Conservation (phyloP, 768 basidiomycete species). For the Boletus insuetus region DNA sequence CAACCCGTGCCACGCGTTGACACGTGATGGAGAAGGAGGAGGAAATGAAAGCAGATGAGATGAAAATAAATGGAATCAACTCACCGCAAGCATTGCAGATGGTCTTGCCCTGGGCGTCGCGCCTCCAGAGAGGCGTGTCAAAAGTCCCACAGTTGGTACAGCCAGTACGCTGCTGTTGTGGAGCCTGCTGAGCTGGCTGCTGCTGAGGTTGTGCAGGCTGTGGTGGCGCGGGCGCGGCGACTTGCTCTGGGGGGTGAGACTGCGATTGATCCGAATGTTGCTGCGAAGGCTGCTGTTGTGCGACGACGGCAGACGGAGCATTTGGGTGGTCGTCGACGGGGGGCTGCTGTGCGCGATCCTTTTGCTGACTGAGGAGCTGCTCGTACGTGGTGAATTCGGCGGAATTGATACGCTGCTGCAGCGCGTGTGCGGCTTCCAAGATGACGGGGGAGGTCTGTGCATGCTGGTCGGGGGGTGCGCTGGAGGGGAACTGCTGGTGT, state of each 20-base stretch:
- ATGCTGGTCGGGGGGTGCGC: slow-evolving; percentile 32
- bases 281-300: slow-evolving; percentile 14
- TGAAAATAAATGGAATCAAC: slow-evolving; percentile 37
- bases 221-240: slow-evolving; percentile 26
- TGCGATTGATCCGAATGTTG: slow-evolving; percentile 16
- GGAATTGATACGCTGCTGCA: slow-evolving; percentile 31
- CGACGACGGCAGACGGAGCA: slow-evolving; percentile 6
- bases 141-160: slow-evolving; percentile 78
- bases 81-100: slow-evolving; percentile 91
- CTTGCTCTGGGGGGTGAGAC: slow-evolving; percentile 22
- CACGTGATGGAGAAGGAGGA: slow-evolving; percentile 40
- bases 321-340: slow-evolving; percentile 14
- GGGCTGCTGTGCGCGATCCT: slow-evolving; percentile 27
- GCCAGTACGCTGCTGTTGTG: slow-evolving; percentile 40
- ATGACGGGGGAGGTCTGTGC: slow-evolving; percentile 20
- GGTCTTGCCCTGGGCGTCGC: slow-evolving; percentile 76
- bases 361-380: slow-evolving; percentile 30
- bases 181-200: slow-evolving; percentile 22
- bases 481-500: slow-evolving; percentile 43
- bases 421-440: slow-evolving; percentile 20
- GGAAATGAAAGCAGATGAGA: slow-evolving; percentile 35
- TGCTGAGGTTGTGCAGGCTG: slow-evolving; percentile 23
- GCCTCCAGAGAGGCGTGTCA: slow-evolving; percentile 81
- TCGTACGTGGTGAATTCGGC: slow-evolving; percentile 31
- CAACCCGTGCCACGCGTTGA: slow-evolving; percentile 29